These are phyloP conservation scores for Musa schizocarpa DNA, from an alignment of 176 grass and related monocot species.

Conservation along the genomic window DNA sequence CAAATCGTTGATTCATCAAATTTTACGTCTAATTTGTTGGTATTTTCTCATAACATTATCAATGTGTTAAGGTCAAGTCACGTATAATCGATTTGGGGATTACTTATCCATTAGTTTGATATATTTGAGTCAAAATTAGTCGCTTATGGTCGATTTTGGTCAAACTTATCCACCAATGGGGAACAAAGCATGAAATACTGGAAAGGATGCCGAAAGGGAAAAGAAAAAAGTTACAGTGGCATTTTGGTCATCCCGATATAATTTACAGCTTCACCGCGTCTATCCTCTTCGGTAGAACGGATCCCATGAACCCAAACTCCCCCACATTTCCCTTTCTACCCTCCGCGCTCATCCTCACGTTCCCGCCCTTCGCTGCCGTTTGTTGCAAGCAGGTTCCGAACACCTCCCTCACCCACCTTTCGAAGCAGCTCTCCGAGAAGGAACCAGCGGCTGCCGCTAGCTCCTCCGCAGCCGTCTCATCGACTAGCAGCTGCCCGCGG, in stretches of 20 bases:
- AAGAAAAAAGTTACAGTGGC: not conserved
- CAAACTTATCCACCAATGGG: too few species aligned
- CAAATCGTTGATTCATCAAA: too few species aligned
- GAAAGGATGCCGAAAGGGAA: not conserved
- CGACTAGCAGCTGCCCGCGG: constrained; percentile 11
- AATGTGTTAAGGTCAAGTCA: too few species aligned
- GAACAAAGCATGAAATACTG: too few species aligned
- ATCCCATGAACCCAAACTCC: constrained; percentile 52
- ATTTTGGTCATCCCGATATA: not conserved
- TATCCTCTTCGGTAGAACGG: constrained; percentile 58
- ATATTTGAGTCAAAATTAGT: too few species aligned
- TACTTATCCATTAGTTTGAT: too few species aligned
- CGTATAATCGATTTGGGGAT: too few species aligned
- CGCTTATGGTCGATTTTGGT: too few species aligned
- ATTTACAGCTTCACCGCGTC: constrained; percentile 21
- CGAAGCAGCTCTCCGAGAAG: constrained; percentile 42
- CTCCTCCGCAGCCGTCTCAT: constrained; percentile 30
- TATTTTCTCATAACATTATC: too few species aligned
- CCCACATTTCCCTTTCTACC: constrained; percentile 20
- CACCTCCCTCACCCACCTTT: constrained; percentile 62
- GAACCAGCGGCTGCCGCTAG: constrained; percentile 30
- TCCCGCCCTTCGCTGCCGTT: constrained; percentile 49
- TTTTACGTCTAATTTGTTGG: too few species aligned
- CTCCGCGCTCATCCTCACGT: constrained; percentile 24
- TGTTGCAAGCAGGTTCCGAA: constrained; percentile 33